Evolutionary conservation across 805 yeast genomes (phyloP).

Genomic region (Lipomyces kockii): DNA sequence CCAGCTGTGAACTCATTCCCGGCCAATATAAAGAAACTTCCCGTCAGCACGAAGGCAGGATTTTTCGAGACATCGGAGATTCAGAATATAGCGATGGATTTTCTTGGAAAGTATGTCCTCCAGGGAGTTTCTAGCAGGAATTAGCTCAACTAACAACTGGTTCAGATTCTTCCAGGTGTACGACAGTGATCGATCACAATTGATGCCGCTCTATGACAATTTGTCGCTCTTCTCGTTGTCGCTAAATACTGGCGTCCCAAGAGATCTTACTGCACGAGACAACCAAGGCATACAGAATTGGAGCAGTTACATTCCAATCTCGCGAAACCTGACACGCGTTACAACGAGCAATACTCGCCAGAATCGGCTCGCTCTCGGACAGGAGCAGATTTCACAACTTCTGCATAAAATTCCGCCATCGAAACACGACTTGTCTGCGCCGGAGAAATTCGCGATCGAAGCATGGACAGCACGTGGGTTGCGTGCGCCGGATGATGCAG

Average conservation of each 20-base stretch:
- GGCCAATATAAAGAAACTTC: constrained; percentile 40
- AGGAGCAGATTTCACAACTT: constrained; percentile 60
- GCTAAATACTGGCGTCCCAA: constrained; percentile 73
- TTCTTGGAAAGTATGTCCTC: constrained; percentile 53
- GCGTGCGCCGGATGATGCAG: constrained; percentile 65
- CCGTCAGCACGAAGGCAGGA: constrained; percentile 56
- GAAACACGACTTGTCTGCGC: constrained; percentile 68
- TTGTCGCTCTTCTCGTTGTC: constrained; percentile 85
- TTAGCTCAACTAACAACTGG: not conserved
- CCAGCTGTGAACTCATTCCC: constrained; percentile 25
- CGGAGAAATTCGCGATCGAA: constrained; percentile 76
- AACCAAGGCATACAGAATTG: constrained; percentile 36
- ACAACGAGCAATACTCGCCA: constrained; percentile 55
- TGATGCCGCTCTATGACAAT: constrained; percentile 74
- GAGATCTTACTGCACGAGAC: constrained; percentile 38
- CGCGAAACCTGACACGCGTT: constrained; percentile 76
- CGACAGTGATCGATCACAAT: constrained; percentile 76
- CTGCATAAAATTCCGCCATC: constrained; percentile 79
- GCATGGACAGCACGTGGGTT: constrained; percentile 48
- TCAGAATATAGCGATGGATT: constrained; percentile 72
- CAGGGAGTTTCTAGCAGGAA: not conserved
- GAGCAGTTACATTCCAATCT: constrained; percentile 61
- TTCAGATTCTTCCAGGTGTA: constrained; percentile 71
- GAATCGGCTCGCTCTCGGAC: constrained; percentile 69
- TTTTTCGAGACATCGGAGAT: constrained; percentile 82